phyloP scores from a whole-genome alignment of 345 rosid genomes.

The Laguncularia racemosa region DNA sequence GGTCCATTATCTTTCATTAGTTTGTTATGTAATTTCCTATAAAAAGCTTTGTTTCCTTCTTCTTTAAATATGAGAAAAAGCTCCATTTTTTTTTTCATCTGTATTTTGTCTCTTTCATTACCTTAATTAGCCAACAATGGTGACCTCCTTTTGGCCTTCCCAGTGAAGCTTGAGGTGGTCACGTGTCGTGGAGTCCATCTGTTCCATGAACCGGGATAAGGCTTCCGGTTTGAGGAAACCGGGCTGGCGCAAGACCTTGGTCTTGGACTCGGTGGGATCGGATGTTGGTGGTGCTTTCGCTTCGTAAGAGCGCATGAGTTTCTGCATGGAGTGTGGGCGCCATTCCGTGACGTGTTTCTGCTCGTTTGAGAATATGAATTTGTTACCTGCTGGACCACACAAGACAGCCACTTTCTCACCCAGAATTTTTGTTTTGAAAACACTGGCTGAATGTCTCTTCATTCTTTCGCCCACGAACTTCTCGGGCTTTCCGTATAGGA shows the following conservation, averaged over 20 bases:
- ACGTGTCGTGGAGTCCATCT: slow-evolving; percentile 31
- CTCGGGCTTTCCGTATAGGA: slow-evolving; percentile 17
- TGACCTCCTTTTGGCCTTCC: slow-evolving; percentile 24
- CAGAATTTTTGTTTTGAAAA: slow-evolving; percentile 20
- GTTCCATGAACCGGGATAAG: slow-evolving; percentile 25
- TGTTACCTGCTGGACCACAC: slow-evolving; percentile 16
- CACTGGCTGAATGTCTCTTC: slow-evolving; percentile 12
- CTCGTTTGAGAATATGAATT: slow-evolving; percentile 20
- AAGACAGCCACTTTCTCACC: slow-evolving; percentile 14
- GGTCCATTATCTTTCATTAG: too few relatives aligned
- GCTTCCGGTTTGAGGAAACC: slow-evolving; percentile 46
- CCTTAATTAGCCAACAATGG: too few relatives aligned
- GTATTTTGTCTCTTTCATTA: too few relatives aligned
- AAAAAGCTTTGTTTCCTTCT: too few relatives aligned
- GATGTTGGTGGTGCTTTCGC: not conserved
- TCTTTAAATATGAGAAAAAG: too few relatives aligned
- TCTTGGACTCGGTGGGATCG: slow-evolving; percentile 4
- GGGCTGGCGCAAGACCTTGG: slow-evolving; percentile 21
- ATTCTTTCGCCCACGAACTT: slow-evolving; percentile 14
- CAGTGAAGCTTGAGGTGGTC: slow-evolving; percentile 25
- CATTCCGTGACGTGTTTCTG: slow-evolving; percentile 14
- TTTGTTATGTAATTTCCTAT: too few relatives aligned
- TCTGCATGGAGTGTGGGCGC: slow-evolving; percentile 21
- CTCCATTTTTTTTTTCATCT: too few relatives aligned
- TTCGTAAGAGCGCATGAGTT: slow-evolving; percentile 16